Conservation (phyloP, 23 red algal genomes). For the Gracilaria gracilis region DNA sequence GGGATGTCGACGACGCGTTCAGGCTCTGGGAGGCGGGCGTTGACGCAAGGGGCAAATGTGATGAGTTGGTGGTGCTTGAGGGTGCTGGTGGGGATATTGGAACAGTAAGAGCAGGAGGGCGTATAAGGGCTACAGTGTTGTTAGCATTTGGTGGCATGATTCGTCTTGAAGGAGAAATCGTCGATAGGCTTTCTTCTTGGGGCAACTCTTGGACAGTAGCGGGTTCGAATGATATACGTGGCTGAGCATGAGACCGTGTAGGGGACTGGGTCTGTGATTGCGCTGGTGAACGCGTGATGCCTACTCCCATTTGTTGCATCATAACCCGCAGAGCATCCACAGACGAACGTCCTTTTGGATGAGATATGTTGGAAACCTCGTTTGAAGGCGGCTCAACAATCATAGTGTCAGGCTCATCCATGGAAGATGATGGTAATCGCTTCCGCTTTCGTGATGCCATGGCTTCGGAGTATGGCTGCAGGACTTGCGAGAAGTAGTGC, state of each 20-base stretch:
- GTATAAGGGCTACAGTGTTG: slow-evolving; percentile 4
- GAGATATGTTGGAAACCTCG: slow-evolving; percentile 4
- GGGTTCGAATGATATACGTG: slow-evolving; percentile 42
- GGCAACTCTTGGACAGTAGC: slow-evolving; percentile 68
- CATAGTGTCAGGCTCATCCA: slow-evolving; percentile 16
- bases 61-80: not conserved
- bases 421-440: slow-evolving; percentile 49
- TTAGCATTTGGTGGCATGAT: slow-evolving; percentile 17
- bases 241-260: not conserved
- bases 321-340: slow-evolving; percentile 69
- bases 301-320: slow-evolving; percentile 69
- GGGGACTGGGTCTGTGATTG: not conserved
- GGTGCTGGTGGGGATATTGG: not conserved
- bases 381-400: slow-evolving; percentile 6
- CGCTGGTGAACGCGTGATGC: not conserved
- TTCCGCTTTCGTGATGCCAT: slow-evolving; percentile 86
- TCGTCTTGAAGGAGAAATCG: not conserved
- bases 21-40: not conserved
- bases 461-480: slow-evolving; percentile 62
- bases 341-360: not conserved
- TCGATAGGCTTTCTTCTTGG: not conserved
- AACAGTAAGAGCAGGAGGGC: not conserved
- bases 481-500: slow-evolving; percentile 87
- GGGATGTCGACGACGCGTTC: not conserved
- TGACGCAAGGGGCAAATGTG: not conserved